These are phyloP conservation scores for Malus asiatica DNA, from an alignment of 306 rosid genomes.

Conservation along the genomic window DNA sequence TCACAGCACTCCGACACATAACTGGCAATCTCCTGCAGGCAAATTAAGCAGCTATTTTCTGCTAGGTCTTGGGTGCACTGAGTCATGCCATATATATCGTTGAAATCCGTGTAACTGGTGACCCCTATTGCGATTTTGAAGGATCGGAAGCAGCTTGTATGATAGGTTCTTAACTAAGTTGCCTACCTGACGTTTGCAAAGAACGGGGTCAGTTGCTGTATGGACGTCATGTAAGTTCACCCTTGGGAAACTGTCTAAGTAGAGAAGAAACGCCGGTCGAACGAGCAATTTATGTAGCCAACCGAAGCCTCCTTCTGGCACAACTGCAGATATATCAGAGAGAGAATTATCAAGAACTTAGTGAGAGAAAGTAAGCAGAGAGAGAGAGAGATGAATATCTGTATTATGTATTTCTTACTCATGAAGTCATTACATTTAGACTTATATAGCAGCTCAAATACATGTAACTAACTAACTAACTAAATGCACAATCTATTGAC, in stretches of 20 bases:
- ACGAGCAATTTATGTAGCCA: background rate
- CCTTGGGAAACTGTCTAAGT: background rate
- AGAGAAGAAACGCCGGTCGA: constrained; percentile 9
- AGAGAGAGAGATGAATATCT: too few relatives aligned
- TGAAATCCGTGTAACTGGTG: background rate
- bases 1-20: background rate
- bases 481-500: too few relatives aligned
- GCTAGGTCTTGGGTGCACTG: constrained; percentile 21
- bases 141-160: constrained; percentile 14
- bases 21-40: constrained; percentile 13
- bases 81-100: constrained; percentile 8
- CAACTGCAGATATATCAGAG: too few relatives aligned
- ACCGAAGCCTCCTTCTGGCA: constrained; percentile 27
- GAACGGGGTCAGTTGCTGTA: constrained; percentile 10
- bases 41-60: constrained; percentile 18
- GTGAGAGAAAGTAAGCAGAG: too few relatives aligned
- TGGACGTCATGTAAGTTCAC: background rate
- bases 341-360: too few relatives aligned
- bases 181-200: background rate
- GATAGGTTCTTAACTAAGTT: constrained; percentile 12
- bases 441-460: too few relatives aligned
- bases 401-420: too few relatives aligned
- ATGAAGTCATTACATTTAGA: too few relatives aligned
- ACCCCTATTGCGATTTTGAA: constrained; percentile 8
- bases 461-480: too few relatives aligned